These are phyloP conservation scores for Agaricus bisporus DNA, from an alignment of 768 basidiomycete genomes.

Conservation along the genomic window DNA sequence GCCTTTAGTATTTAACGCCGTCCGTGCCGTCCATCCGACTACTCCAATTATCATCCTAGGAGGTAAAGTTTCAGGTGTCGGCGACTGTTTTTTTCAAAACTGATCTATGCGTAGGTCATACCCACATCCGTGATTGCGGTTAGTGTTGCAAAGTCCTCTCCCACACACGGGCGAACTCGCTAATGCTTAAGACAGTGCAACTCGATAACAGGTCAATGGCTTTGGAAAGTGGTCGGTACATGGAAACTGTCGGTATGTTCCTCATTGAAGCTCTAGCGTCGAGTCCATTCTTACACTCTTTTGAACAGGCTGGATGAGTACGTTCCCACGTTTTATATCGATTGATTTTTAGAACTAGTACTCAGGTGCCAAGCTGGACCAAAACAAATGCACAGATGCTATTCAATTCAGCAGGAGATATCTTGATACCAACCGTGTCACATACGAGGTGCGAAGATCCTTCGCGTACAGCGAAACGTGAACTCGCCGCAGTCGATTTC, in stretches of 20 bases:
- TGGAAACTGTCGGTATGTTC: slow-evolving; percentile 80
- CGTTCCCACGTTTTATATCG: slow-evolving; percentile 12
- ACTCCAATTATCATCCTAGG: slow-evolving; percentile 84
- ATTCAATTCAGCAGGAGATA: slow-evolving; percentile 67
- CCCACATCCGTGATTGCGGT: slow-evolving; percentile 77
- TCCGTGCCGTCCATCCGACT: slow-evolving; percentile 65
- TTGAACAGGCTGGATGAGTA: slow-evolving; percentile 60
- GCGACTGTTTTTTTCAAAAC: neutral
- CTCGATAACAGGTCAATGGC: slow-evolving; percentile 73
- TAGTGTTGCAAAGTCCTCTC: slow-evolving; percentile 20
- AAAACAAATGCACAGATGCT: slow-evolving; percentile 35
- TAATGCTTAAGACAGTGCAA: slow-evolving; percentile 34
- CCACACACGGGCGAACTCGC: neutral
- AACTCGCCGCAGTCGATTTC: neutral
- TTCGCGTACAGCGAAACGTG: neutral
- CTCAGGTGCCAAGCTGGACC: slow-evolving; percentile 43
- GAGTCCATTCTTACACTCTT: neutral
- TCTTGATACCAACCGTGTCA: slow-evolving; percentile 73
- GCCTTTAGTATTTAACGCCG: slow-evolving; percentile 65
- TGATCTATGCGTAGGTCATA: slow-evolving; percentile 42
- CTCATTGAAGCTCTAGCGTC: neutral
- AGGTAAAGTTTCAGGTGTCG: slow-evolving; percentile 26
- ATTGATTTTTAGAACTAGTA: neutral
- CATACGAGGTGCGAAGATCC: slow-evolving; percentile 51
- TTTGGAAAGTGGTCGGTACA: slow-evolving; percentile 80